A percentile compares a stretch with the other conserved stretches of the same genome.
These are phyloP conservation scores for Metschnikowia gelsemii DNA, from an alignment of 805 yeast species.

Conservation along the genomic window DNA sequence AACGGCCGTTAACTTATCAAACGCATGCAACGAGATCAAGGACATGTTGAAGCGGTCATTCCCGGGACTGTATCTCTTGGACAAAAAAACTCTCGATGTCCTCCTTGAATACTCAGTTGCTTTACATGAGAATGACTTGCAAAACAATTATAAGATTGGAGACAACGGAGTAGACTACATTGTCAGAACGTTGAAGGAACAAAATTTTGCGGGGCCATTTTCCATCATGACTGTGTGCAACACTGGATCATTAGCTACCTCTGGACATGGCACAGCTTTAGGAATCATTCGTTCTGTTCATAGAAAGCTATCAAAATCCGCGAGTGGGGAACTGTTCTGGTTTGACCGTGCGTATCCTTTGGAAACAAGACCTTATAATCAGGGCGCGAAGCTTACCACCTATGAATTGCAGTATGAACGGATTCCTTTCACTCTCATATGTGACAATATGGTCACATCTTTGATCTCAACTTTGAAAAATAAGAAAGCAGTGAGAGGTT, in stretches of 20 bases:
- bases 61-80: conserved; percentile 18
- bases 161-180: conserved; percentile 76
- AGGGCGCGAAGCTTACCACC: conserved; percentile 91
- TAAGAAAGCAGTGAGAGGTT: conserved; percentile 23
- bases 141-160: conserved; percentile 79
- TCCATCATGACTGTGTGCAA: conserved; percentile 90
- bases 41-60: conserved; percentile 23
- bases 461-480: conserved; percentile 51
- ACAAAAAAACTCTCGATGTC: conserved; percentile 25
- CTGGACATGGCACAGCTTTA: conserved; percentile 96
- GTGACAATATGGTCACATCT: conserved; percentile 90
- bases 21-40: conserved; percentile 61
- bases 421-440: conserved; percentile 83
- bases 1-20: conserved; percentile 89
- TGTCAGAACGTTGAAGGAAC: conserved; percentile 40
- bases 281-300: conserved; percentile 80
- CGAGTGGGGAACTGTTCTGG: conserved; percentile 38
- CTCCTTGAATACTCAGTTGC: conserved; percentile 48
- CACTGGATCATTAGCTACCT: conserved; percentile 95
- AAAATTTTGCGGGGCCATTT: conserved; percentile 61
- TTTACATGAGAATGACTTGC: conserved; percentile 72
- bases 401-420: conserved; percentile 82
- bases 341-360: conserved; percentile 77
- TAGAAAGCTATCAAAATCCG: conserved; percentile 41
- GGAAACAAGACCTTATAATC: conserved; percentile 96